phyloP scores from a whole-genome alignment of 805 yeast genomes.

The Schwanniomyces pseudopolymorphus region DNA sequence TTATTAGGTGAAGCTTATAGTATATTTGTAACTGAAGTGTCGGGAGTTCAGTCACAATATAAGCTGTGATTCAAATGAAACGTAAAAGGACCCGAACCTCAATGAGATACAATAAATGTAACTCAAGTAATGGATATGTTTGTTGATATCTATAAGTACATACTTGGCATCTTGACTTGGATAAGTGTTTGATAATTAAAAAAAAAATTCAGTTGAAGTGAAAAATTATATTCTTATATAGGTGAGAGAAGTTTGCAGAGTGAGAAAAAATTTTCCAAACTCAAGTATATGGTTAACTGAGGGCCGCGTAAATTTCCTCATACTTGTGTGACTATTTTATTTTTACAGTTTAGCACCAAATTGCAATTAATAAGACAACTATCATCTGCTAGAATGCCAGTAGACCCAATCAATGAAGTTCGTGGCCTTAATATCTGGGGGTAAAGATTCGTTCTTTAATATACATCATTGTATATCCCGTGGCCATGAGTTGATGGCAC shows the following conservation, averaged over 20 bases:
- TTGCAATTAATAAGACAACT: not conserved
- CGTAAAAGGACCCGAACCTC: constrained; percentile 76
- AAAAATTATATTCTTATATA: not conserved
- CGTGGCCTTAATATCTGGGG: constrained; percentile 91
- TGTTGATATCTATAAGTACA: constrained; percentile 26
- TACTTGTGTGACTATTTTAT: not conserved
- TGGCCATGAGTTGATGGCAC: constrained; percentile 82
- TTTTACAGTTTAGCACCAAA: constrained; percentile 2
- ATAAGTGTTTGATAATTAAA: constrained; percentile 11
- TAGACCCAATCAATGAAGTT: constrained; percentile 64
- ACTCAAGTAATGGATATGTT: not conserved
- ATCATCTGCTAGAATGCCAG: not conserved
- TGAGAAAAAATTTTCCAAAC: not conserved
- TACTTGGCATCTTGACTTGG: constrained; percentile 61
- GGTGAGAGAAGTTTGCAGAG: not conserved
- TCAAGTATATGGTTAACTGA: not conserved
- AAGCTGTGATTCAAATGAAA: constrained; percentile 22
- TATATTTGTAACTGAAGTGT: constrained; percentile 68
- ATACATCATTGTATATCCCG: constrained; percentile 79
- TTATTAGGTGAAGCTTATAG: constrained; percentile 1
- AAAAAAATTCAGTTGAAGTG: constrained; percentile 4
- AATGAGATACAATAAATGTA: constrained; percentile 2
- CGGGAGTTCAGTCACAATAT: constrained; percentile 74
- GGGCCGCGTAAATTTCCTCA: not conserved
- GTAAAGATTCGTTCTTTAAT: constrained; percentile 93